Evolutionary conservation across 2,329 filamentous ascomycete genomes (phyloP).

Genomic region (Scortechinia acanthostroma): DNA sequence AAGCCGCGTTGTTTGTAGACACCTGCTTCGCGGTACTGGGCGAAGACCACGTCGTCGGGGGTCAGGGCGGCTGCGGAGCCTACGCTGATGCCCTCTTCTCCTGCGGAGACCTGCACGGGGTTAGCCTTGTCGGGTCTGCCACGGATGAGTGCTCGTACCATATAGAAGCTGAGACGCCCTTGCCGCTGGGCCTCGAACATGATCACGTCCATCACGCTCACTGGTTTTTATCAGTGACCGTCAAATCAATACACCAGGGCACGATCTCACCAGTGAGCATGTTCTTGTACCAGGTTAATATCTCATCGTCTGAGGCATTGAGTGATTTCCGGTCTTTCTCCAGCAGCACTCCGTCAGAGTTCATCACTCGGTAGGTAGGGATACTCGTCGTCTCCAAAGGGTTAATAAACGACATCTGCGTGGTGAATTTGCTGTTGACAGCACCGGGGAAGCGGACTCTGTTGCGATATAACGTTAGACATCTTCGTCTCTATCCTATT

Average conservation of each 20-base stretch:
- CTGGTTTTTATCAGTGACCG: too few species aligned
- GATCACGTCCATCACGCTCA: slow-evolving; percentile 94
- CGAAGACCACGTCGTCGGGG: slow-evolving; percentile 84
- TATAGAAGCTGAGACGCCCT: slow-evolving; percentile 91
- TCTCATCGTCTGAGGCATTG: slow-evolving; percentile 59
- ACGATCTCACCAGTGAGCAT: slow-evolving; percentile 65
- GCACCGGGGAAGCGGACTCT: slow-evolving; percentile 82
- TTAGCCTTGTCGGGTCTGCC: slow-evolving; percentile 7
- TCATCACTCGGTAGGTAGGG: slow-evolving; percentile 84
- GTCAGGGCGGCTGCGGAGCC: slow-evolving; percentile 78
- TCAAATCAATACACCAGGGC: too few species aligned
- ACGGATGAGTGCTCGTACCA: slow-evolving; percentile 48
- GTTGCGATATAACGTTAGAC: too few species aligned
- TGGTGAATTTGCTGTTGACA: slow-evolving; percentile 86
- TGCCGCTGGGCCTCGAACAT: slow-evolving; percentile 98
- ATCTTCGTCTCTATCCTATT: too few species aligned
- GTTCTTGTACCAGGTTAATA: slow-evolving; percentile 53
- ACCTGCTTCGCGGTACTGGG: slow-evolving; percentile 89
- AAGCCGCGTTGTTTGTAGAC: slow-evolving; percentile 87
- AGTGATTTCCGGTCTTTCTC: slow-evolving; percentile 65
- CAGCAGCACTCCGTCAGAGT: slow-evolving; percentile 78
- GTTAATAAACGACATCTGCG: slow-evolving; percentile 68
- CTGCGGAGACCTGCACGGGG: slow-evolving; percentile 58
- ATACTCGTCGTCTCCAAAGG: slow-evolving; percentile 70
- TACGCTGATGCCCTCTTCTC: slow-evolving; percentile 89